phyloP scores from a whole-genome alignment of 495 filamentous ascomycete species.

The Aspergillus sparsus region DNA sequence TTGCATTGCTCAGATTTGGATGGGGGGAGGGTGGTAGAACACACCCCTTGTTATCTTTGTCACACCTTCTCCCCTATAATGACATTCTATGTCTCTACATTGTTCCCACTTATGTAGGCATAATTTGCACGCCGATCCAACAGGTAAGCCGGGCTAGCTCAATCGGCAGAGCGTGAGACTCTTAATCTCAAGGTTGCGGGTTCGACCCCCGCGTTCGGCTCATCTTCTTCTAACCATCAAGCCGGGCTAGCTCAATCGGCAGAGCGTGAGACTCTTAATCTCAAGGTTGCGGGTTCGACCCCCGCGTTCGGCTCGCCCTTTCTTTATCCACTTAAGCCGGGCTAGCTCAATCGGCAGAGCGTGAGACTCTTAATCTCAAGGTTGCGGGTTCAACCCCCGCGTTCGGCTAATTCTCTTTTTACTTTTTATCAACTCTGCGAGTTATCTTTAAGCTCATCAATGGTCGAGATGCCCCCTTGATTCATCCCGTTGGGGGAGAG shows the following conservation, averaged over 20 bases:
- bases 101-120: neutral
- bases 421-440: neutral
- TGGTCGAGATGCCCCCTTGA: too few relatives aligned
- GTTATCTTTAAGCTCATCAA: neutral
- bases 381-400: conserved; percentile 64
- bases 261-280: conserved; percentile 26
- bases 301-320: conserved; percentile 17
- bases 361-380: conserved; percentile 82
- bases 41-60: too few relatives aligned
- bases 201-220: conserved; percentile 60
- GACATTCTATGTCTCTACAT: too few relatives aligned
- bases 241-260: conserved; percentile 25
- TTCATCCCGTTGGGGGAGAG: too few relatives aligned
- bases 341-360: conserved; percentile 85
- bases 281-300: conserved; percentile 24
- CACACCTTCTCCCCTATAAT: neutral
- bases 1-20: too few relatives aligned
- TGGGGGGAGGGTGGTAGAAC: too few relatives aligned
- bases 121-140: neutral
- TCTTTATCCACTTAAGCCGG: conserved; percentile 25
- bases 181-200: conserved; percentile 62
- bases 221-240: conserved; percentile 4
- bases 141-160: conserved; percentile 46
- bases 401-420: conserved; percentile 34
- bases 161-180: conserved; percentile 61